Conservation (phyloP, 352 stramenopile genomes). For the Pythium apleroticum region DNA sequence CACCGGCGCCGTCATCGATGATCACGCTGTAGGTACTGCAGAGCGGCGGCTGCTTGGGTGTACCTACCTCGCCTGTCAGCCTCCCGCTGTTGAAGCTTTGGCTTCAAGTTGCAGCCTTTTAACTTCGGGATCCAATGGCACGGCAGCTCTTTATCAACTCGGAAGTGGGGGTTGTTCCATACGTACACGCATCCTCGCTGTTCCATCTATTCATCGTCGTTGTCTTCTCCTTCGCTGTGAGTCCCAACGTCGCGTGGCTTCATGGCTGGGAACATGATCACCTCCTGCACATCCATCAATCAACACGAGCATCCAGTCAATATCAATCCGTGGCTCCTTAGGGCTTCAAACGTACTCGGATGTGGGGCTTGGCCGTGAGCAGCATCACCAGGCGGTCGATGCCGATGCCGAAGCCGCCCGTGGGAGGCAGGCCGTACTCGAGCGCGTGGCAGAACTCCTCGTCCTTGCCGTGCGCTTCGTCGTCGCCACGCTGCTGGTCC, state of each 20-base stretch:
- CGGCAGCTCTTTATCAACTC: background rate
- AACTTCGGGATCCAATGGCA: background rate
- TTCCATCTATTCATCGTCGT: constrained; percentile 4
- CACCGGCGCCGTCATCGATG: background rate
- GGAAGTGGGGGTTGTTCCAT: background rate
- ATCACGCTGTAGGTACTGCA: background rate
- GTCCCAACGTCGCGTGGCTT: constrained; percentile 68
- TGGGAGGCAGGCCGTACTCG: constrained; percentile 97
- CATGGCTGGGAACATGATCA: constrained; percentile 99
- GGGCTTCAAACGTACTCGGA: constrained; percentile 62
- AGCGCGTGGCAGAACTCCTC: constrained; percentile 97
- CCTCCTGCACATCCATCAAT: constrained; percentile 84
- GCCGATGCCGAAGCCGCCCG: constrained; percentile 96
- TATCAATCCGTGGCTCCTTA: constrained; percentile 13
- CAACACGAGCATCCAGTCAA: background rate
- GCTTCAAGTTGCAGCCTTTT: constrained; percentile 1
- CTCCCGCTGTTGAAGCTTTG: background rate
- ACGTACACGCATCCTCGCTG: background rate
- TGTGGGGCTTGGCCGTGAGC: constrained; percentile 97
- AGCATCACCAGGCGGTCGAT: constrained; percentile 99
- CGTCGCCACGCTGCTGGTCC: constrained; percentile 78
- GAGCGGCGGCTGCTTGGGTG: background rate
- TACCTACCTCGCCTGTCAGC: no score
- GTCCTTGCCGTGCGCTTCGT: constrained; percentile 92
- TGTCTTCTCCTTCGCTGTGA: background rate